Conservation (phyloP, 345 rosid species). For the Salix caprea region DNA sequence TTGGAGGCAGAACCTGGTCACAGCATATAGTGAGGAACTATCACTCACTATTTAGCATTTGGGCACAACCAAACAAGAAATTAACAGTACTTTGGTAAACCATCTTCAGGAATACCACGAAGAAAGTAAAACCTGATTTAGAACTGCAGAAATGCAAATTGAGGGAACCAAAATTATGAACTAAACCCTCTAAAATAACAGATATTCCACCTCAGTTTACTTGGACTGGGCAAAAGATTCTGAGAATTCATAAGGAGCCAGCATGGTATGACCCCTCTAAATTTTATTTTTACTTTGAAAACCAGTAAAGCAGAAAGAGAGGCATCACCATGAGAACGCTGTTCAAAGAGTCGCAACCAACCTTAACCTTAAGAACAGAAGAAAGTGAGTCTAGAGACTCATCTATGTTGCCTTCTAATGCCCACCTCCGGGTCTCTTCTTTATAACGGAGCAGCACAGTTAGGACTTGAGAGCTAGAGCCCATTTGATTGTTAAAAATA, state of each 20-base stretch:
- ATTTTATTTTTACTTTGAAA: slow-evolving; percentile 35
- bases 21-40: too few species aligned
- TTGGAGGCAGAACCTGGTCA: too few species aligned
- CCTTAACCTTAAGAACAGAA: slow-evolving; percentile 11
- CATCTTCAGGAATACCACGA: not conserved
- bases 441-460: too few species aligned
- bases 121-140: not conserved
- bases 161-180: not conserved
- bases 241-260: slow-evolving; percentile 1
- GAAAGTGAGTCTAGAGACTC: too few species aligned
- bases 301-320: slow-evolving; percentile 11
- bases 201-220: slow-evolving; percentile 5
- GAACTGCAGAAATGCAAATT: not conserved
- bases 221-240: slow-evolving; percentile 2
- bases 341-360: slow-evolving; percentile 3
- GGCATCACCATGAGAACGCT: slow-evolving; percentile 16
- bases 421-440: too few species aligned
- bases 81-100: not conserved
- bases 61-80: not conserved
- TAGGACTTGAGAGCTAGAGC: too few species aligned
- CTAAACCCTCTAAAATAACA: slow-evolving; percentile 5
- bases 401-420: not conserved
- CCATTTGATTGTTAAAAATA: too few species aligned
- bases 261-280: slow-evolving; percentile 16
- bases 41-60: not conserved